These are phyloP conservation scores for Ceratocystis lukuohia DNA, from an alignment of 2,329 filamentous ascomycete genomes.

Conservation along the genomic window DNA sequence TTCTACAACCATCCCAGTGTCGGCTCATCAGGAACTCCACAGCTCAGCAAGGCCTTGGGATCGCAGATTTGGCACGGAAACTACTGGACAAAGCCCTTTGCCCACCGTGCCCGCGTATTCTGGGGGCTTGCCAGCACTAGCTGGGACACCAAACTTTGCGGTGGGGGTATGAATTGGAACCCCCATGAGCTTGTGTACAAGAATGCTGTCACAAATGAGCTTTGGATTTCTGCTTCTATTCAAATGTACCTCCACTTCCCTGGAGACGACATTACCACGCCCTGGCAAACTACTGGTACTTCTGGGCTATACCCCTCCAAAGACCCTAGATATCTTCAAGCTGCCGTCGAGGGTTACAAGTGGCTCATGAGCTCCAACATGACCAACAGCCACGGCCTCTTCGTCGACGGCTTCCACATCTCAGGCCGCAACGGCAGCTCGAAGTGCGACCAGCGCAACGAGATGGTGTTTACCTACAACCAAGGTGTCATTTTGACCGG, in stretches of 20 bases:
- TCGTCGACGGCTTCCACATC: constrained; percentile 82
- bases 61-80: constrained; percentile 58
- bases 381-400: constrained; percentile 62
- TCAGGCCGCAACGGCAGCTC: constrained; percentile 25
- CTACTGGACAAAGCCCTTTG: constrained; percentile 62
- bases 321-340: constrained; percentile 54
- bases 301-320: constrained; percentile 24
- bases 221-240: constrained; percentile 73
- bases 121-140: constrained; percentile 67
- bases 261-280: constrained; percentile 59
- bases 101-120: constrained; percentile 71
- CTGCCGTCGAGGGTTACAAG: constrained; percentile 62
- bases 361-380: constrained; percentile 75
- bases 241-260: constrained; percentile 85
- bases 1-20: constrained; percentile 37
- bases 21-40: constrained; percentile 22
- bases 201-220: constrained; percentile 89
- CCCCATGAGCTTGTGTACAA: constrained; percentile 73
- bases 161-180: constrained; percentile 86
- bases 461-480: constrained; percentile 93
- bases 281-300: constrained; percentile 35
- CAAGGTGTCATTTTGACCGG: constrained; percentile 82
- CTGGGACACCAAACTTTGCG: constrained; percentile 71
- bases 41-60: constrained; percentile 26
- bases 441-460: constrained; percentile 65